Conservation (phyloP, 352 stramenopile genomes). For the Phytophthora tubulina region DNA sequence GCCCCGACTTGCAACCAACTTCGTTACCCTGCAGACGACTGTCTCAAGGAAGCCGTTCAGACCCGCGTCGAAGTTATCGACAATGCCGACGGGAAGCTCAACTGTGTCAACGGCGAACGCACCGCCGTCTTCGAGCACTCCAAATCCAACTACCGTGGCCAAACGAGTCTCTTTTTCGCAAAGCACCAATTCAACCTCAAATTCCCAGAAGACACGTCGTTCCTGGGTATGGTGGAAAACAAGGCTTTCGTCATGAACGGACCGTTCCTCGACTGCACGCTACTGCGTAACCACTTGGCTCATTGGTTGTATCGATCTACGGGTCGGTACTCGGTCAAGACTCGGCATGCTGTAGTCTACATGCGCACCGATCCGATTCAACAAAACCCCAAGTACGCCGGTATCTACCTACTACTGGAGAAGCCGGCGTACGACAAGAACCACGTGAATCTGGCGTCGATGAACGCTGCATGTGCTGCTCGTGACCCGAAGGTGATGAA, state of each 20-base stretch:
- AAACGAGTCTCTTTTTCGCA: constrained; percentile 78
- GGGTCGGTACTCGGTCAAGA: constrained; percentile 73
- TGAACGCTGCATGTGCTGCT: constrained; percentile 54
- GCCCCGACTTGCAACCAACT: constrained; percentile 76
- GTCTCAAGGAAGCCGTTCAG: constrained; percentile 64
- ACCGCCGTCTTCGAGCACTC: constrained; percentile 58
- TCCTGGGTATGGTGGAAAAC: constrained; percentile 73
- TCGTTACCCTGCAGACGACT: constrained; percentile 72
- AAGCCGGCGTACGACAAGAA: constrained; percentile 80
- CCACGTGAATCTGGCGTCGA: constrained; percentile 67
- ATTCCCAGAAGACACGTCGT: constrained; percentile 50
- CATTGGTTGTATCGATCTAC: constrained; percentile 81
- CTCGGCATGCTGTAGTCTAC: constrained; percentile 75
- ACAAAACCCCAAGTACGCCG: constrained; percentile 53
- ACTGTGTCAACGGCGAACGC: constrained; percentile 61
- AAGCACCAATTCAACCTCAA: constrained; percentile 86
- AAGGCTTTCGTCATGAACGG: constrained; percentile 81
- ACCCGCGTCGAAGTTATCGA: constrained; percentile 74
- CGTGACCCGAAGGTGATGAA: constrained; percentile 51
- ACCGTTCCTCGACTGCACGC: constrained; percentile 72
- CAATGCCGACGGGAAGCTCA: constrained; percentile 58
- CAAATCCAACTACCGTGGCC: constrained; percentile 77
- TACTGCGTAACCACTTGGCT: constrained; percentile 84
- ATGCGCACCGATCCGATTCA: constrained; percentile 51
- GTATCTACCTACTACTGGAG: constrained; percentile 81